Evolutionary conservation across 306 rosid genomes (phyloP), one percentile per base, ranked within the genome.

Genomic region (Prunus mume): DNA sequence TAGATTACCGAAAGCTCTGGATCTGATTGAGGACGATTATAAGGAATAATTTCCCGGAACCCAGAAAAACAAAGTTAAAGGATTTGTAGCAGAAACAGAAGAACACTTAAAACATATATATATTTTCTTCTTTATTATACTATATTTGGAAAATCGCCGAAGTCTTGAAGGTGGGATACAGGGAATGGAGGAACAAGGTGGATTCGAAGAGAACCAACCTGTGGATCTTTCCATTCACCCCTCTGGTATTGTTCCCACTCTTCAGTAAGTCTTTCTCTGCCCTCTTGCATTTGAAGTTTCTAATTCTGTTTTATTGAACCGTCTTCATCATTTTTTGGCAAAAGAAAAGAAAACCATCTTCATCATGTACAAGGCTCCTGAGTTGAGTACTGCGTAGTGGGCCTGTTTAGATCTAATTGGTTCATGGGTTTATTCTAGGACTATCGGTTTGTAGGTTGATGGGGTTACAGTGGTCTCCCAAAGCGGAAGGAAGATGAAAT

Each of bases 201-300:
- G 97, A 66, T 86, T 85, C 32, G 79, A 75, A 65, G 79, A 55
- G 45, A 65, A 38, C 79, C 79, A 75, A 75, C 79, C 72, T 22
- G 65, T 75, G 24, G 79, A 75, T 75, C 79, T 32, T 27, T 65
- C 72, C 55, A 75, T 32, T 62, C 79, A 76, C 66, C 79, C 79
- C 6, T 76, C 79, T 66, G 79, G 79, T 9, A 76, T 76, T 18
- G 73, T 76, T 55, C 79, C 79, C 46, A 76, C 79, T 52, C 79
- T 76, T 52, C 79, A 76, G 79, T 75, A 52, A 65, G 72, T 75
- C 72, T 65, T 15, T 12, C 61, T 28, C 46, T 69, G 12, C 50
- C 46, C 9, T 18, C 27, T 56, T 1, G 20, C 62, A 12, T 56
- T 20, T 56, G 62, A 56, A 56, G 62, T 56, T 56, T 56, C 28